These are phyloP conservation scores for Xylaria bambusicola DNA, from an alignment of 495 filamentous ascomycete genomes.

Conservation along the genomic window DNA sequence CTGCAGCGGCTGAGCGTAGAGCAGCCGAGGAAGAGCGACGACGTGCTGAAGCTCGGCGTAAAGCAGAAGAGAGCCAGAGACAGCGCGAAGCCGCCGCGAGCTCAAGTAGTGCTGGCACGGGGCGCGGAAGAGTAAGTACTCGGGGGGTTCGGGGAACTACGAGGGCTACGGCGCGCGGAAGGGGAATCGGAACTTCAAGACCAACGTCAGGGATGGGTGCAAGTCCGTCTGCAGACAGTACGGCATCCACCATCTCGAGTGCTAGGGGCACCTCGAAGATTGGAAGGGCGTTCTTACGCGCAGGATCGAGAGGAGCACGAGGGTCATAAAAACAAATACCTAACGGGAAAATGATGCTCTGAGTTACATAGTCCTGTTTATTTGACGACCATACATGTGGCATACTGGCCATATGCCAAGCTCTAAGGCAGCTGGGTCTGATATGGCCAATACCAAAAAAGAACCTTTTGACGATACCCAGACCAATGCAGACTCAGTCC, in stretches of 20 bases:
- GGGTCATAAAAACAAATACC: slow-evolving; percentile 21
- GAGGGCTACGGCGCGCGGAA: slow-evolving; percentile 18
- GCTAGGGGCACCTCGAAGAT: slow-evolving; percentile 43
- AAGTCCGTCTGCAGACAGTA: slow-evolving; percentile 29
- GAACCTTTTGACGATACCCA: slow-evolving; percentile 14
- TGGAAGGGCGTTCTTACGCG: slow-evolving; percentile 42
- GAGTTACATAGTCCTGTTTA: background rate
- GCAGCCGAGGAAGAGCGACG: slow-evolving; percentile 73
- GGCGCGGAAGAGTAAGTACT: slow-evolving; percentile 13
- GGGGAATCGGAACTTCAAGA: slow-evolving; percentile 24
- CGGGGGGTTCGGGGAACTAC: slow-evolving; percentile 30
- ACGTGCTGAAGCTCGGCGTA: slow-evolving; percentile 67
- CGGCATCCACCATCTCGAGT: slow-evolving; percentile 31
- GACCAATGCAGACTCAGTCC: background rate
- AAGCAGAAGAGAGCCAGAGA: slow-evolving; percentile 73
- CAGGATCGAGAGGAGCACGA: slow-evolving; percentile 30
- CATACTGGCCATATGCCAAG: background rate
- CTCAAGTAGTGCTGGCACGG: background rate
- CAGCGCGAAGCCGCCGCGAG: slow-evolving; percentile 46
- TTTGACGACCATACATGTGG: slow-evolving; percentile 1
- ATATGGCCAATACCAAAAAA: slow-evolving; percentile 14
- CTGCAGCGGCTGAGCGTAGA: slow-evolving; percentile 74
- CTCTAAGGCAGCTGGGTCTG: slow-evolving; percentile 4
- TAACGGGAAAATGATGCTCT: background rate
- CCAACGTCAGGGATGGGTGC: slow-evolving; percentile 15